Evolutionary conservation across 2,329 filamentous ascomycete species (phyloP), one percentile per base, ranked within the genome.

Genomic region (Colletotrichum sp.): DNA sequence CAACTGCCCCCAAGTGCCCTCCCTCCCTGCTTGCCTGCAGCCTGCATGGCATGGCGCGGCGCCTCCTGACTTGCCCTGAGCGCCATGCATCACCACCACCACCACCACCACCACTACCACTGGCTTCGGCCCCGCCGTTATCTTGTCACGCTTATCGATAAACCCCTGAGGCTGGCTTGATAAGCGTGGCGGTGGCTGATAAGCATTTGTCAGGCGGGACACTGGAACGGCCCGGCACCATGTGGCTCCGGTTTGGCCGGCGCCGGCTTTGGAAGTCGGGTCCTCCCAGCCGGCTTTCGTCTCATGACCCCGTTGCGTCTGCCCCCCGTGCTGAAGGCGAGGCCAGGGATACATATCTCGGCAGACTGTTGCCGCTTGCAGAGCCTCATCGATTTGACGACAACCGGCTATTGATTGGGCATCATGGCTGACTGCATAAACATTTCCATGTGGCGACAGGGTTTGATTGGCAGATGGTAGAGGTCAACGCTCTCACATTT

Each of bases 11-110:
- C 21, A 62, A 36, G 36, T 21, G 33, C n/a, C 34, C 34, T 62
- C 59, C 34, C 59, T 38, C 21, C 59, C 33, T 16, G 15, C 24
- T 24, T 57, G 54, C 24, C 54, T 57, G 54, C 54, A 29, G 55
- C 27, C 55, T 58, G 55, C 57, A 61, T 36, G 57, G 24, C 24
- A 27, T 27, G 57, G 24, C 24, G 5, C 5, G 24, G n/a, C 64
- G 55, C 64, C 61, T 33, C 18, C n/a, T 65, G 69, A 38, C 33
- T 68, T 71, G 69, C 69, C 69, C 69, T 68, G 69, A 71, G 69
- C 69, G 69, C 55, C 69, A 64, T 66, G 43, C 31, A 21, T 8
- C 27, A 16, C 11, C 16, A 31, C 27, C 55, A 34, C n/a, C 31
- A 8, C 9, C 9, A 33, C 24, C 4, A 24, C 24, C n/a, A n/a